Evolutionary conservation across 345 rosid species (phyloP), one percentile per base, ranked within the genome.

Genomic region (Rhodamnia rubescens): DNA sequence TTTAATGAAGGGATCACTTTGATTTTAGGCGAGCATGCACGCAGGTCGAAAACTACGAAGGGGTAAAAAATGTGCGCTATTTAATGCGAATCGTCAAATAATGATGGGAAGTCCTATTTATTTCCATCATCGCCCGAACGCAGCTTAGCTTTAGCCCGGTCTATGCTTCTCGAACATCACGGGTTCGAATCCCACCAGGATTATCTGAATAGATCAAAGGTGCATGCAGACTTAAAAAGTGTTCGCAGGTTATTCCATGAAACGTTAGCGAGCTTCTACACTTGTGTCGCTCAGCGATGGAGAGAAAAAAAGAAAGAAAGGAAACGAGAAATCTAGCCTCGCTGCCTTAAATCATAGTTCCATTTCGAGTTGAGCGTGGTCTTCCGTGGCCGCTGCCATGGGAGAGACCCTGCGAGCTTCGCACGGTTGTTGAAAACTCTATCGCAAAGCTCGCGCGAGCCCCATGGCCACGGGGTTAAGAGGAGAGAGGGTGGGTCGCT

Each of bases 161-260:
- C 12, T 8, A 16, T 1, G 75, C 16, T 32, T 16, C 22, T 32
- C 0, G 0, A 18, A 8, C 18, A 0, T 18, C 44, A 16, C 26
- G 7, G 3, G 47, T 69, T 36, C 13, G 9, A 16, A 69, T 69
- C 26, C 2, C 26, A 4, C 2, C 47, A 1, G 9, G 6, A 69
- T 69, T 4, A 15, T 18, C 1, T 0, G 3, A 8, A 16, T 5
- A 5, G 6, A 64, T 5, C 6, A 1, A 6, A 61, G 3, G 8
- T 29, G 0, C 6, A 3, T 29, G 0, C 6, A 3, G 16, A 61
- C 0, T 27, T 27, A 27, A 61, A 14, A 1, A 8, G 21, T 32
- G 20, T 8, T 32, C 36, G 24, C 12, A 32, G 5, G 47, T 3
- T 69, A 8, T 0, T 64, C 10, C 18, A 29, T 29, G 5, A 61